Base-by-base conservation (phyloP, 352 stramenopile species). In the Pythium folliculosum region DNA sequence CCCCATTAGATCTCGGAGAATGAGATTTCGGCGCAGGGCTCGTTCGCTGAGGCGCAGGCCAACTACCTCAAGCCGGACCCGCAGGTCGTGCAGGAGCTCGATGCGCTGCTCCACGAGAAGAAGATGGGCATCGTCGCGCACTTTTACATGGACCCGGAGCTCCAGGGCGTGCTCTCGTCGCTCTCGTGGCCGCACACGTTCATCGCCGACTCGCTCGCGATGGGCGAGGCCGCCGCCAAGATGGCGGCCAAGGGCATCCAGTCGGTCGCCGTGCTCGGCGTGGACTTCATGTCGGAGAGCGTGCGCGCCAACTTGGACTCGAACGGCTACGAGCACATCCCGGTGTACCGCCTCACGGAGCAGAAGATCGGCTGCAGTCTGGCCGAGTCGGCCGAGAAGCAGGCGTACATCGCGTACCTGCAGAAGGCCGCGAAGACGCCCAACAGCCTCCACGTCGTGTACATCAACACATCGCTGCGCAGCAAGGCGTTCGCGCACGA, bases 61-160 rank as follows among this genome's bases (percentile, higher is more conserved):
- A 89, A 88, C 30, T 96, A 95, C 73, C 72, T 97, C 14, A 71
- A 91, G 69, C 90, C 90, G 17, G 87, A 97, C 67, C 76, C 81
- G 74, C 72, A 96, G 12, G 73, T 92, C 16, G 96, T 99, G 17
- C 80, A 89, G 58, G 77, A 93, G 37, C 73, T 99, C 5, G 81
- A 97, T 35, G 79, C 84, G 64, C 72, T 91, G 55, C 77, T 99
- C 19, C 74, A 96, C 45, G 76, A 89, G 32, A 95, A 96, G 65
- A 98, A 98, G 61, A 97, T 98, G 78, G 95, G 96, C 52, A 95
- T 99, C 64, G 96, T 99, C 25, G 96, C 96, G 21, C 97, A 99
- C 62, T 99, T 98, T 71, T 99, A 99, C 84, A 99, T 99, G 97
- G 97, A 99, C 81, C 95, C 98, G 2, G 97, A 99, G 81, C 80